Base-by-base conservation (phyloP, 75 land plant genomes). In the Pinus taeda region DNA sequence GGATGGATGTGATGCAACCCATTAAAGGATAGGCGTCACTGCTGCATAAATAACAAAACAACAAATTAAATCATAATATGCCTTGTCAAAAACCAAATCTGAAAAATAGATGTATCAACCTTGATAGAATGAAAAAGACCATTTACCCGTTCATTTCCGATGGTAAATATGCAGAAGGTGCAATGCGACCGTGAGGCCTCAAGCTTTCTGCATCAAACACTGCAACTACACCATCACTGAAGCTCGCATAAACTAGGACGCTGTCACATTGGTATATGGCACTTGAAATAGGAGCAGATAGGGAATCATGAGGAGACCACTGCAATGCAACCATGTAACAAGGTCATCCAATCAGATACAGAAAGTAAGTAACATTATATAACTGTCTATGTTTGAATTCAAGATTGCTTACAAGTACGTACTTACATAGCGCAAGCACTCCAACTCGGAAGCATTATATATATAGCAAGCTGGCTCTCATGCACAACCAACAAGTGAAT, bases 211-310 rank as follows among this genome's bases (percentile, higher is more conserved):
- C 87, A 75, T 86, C 91, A 75, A 89, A 86, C 12, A 88, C 87
- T 18, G 91, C 91, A 59, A 94, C 74, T 49, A 82, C 85, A 70
- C 95, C 95, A 88, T 94, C 95, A 33, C 33, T 0, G 2, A 33
- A 33, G 33, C 33, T 33, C 33, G 2, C 33, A 33, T 33, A 33
- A 33, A 33, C 33, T 33, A 33, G 33, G 33, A 2, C 33, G 2
- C 92, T 87, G 71, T 93, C 90, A 76, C 95, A 93, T 5, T 93
- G 92, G 76, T 89, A 90, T 60, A 87, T 88, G 2, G 91, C 91
- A 78, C 81, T 88, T 72, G 90, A 85, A 57, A 90, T 84, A 9
- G 90, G 81, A 26, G 91, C 87, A 60, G 85, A 64, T n/a, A 90
- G 81, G 8, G 83, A 72, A 15, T 85, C 82, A 37, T 81, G 81